phyloP scores from a whole-genome alignment of 1,284 basidiomycete genomes.

The Acaromyces ingoldii region DNA sequence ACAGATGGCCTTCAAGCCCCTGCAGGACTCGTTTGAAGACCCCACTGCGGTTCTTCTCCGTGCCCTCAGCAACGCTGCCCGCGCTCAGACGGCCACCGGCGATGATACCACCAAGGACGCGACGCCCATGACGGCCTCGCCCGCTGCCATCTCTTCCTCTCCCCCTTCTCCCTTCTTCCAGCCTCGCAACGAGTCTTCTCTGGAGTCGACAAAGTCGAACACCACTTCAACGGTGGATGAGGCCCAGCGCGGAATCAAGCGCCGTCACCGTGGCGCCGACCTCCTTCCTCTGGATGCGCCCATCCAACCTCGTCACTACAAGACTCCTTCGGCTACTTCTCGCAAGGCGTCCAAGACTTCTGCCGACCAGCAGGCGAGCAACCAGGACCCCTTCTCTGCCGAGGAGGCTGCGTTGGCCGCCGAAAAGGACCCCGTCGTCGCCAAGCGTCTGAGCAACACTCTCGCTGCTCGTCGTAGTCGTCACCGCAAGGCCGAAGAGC shows the following conservation, averaged over 20 bases:
- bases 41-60: slow-evolving; percentile 27
- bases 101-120: not conserved
- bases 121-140: not conserved
- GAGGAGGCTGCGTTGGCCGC: slow-evolving; percentile 29
- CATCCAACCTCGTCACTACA: slow-evolving; percentile 45
- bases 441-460: slow-evolving; percentile 50
- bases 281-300: slow-evolving; percentile 49
- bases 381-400: too few relatives aligned
- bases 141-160: slow-evolving; percentile 14
- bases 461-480: slow-evolving; percentile 46
- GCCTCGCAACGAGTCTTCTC: not conserved
- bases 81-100: not conserved
- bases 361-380: slow-evolving; percentile 4
- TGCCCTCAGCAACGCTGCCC: slow-evolving; percentile 9
- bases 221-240: not conserved
- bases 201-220: not conserved
- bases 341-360: slow-evolving; percentile 13
- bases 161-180: slow-evolving; percentile 5
- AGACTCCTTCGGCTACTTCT: slow-evolving; percentile 45
- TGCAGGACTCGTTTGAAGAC: slow-evolving; percentile 20
- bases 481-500: slow-evolving; percentile 48
- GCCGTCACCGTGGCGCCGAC: slow-evolving; percentile 37
- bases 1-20: slow-evolving; percentile 34
- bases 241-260: slow-evolving; percentile 29
- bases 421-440: slow-evolving; percentile 37